A percentile compares a stretch with the other conserved stretches of the same genome.
Evolutionary conservation across 495 filamentous ascomycete genomes (phyloP).

Genomic region (Hyaloscypha variabilis): DNA sequence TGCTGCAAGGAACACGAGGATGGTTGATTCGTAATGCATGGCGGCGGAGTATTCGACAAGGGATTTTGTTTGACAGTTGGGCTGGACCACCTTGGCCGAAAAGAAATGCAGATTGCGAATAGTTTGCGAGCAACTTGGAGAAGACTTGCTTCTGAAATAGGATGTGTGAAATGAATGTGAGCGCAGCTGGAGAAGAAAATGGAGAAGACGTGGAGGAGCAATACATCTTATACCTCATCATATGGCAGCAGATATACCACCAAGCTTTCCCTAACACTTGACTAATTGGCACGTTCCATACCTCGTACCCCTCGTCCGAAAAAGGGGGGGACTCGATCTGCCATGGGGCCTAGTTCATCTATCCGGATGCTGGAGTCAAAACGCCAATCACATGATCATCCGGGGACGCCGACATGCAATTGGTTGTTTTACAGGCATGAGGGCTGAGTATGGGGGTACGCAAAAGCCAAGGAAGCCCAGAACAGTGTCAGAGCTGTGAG

Average conservation of each 20-base stretch:
- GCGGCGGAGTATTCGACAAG: conserved; percentile 2
- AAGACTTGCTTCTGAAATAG: conserved; percentile 20
- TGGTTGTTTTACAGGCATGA: conserved; percentile 1
- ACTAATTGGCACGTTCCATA: conserved; percentile 17
- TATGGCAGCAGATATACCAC: conserved; percentile 12
- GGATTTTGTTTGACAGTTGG: not conserved
- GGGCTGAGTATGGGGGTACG: not conserved
- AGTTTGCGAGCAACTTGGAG: not conserved
- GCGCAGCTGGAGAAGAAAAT: conserved; percentile 29
- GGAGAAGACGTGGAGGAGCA: conserved; percentile 4
- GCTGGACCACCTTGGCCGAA: not conserved
- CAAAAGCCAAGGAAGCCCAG: conserved; percentile 11
- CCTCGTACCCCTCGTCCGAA: not conserved
- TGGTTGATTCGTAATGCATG: conserved; percentile 25
- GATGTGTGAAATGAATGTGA: conserved; percentile 24
- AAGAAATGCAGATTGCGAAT: conserved; percentile 1
- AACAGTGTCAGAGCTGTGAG: not conserved
- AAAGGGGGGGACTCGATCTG: not conserved
- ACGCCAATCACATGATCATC: conserved; percentile 8
- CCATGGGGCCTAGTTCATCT: not conserved
- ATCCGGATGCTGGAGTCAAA: not conserved
- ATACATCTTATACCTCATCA: conserved; percentile 17
- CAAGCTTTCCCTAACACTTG: conserved; percentile 4
- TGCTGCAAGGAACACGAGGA: conserved; percentile 27
- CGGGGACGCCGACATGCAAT: not conserved